These are phyloP conservation scores for Neoscytalidium dimidiatum DNA, from an alignment of 2,329 filamentous ascomycete genomes.

Conservation along the genomic window DNA sequence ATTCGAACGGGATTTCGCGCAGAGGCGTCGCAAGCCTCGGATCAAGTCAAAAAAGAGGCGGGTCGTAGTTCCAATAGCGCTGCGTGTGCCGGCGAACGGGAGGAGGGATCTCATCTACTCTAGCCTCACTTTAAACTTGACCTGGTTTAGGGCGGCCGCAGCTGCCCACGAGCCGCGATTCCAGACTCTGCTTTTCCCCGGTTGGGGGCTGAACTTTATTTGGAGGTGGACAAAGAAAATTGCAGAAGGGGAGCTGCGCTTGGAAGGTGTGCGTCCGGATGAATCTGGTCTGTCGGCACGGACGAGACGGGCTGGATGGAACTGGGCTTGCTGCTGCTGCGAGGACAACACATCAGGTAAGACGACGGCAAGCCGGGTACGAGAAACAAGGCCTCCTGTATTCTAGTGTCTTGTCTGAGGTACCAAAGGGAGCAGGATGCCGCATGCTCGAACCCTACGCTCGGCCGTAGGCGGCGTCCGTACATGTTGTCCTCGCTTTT, in stretches of 20 bases:
- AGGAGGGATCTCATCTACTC: background rate
- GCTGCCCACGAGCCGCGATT: background rate
- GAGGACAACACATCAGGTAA: constrained; percentile 11
- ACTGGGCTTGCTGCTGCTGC: background rate
- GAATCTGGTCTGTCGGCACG: background rate
- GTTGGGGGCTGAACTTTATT: background rate
- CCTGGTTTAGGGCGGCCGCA: background rate
- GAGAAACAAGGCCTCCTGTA: background rate
- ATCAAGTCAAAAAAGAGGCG: background rate
- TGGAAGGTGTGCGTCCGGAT: background rate
- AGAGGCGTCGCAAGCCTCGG: background rate
- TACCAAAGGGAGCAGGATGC: background rate
- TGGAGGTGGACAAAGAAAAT: background rate
- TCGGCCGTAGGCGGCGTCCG: background rate
- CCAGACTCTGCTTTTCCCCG: background rate
- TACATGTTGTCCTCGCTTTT: background rate
- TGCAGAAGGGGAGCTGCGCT: background rate
- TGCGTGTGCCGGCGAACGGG: background rate
- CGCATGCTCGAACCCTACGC: background rate
- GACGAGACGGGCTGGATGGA: background rate
- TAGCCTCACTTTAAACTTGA: background rate
- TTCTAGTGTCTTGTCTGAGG: background rate
- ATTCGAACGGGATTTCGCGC: background rate
- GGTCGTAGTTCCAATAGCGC: background rate
- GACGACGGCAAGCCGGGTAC: background rate